These are phyloP conservation scores for Hansenula sp. DNA, from an alignment of 1,139 yeast genomes.

Conservation along the genomic window DNA sequence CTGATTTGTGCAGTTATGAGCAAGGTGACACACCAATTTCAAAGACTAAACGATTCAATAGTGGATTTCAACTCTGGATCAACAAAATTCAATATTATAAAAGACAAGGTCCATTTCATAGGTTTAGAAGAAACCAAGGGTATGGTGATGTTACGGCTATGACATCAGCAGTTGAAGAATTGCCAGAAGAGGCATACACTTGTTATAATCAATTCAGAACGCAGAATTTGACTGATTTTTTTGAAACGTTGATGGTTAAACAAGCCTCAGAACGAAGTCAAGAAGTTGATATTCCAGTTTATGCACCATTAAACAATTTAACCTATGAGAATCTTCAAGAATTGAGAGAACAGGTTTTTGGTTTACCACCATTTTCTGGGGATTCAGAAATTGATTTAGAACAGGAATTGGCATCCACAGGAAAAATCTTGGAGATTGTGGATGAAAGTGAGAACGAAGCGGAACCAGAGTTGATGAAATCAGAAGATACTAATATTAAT, in stretches of 20 bases:
- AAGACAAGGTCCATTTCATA: background rate
- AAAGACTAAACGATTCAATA: conserved; percentile 5
- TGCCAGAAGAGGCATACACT: conserved; percentile 9
- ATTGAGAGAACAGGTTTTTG: conserved; percentile 9
- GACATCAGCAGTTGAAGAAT: background rate
- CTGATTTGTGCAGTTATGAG: conserved; percentile 4
- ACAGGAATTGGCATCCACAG: too few relatives aligned
- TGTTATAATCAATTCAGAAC: conserved; percentile 15
- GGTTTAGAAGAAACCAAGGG: background rate
- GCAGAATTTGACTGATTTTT: conserved; percentile 4
- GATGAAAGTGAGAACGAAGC: background rate
- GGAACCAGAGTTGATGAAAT: too few relatives aligned
- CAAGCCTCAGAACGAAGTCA: too few relatives aligned
- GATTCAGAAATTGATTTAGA: conserved; percentile 3
- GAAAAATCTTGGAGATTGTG: background rate
- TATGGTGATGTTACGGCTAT: background rate
- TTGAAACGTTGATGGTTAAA: conserved; percentile 3
- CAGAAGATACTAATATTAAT: too few relatives aligned
- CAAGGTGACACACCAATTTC: conserved; percentile 8
- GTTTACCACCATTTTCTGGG: conserved; percentile 9
- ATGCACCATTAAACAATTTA: conserved; percentile 16
- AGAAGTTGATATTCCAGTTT: conserved; percentile 4
- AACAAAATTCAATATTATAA: conserved; percentile 6
- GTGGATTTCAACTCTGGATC: conserved; percentile 7
- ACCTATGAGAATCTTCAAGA: conserved; percentile 14